Conservation (phyloP, 371 early-diverging fungal genomes). For the Rhizopus sp. region DNA sequence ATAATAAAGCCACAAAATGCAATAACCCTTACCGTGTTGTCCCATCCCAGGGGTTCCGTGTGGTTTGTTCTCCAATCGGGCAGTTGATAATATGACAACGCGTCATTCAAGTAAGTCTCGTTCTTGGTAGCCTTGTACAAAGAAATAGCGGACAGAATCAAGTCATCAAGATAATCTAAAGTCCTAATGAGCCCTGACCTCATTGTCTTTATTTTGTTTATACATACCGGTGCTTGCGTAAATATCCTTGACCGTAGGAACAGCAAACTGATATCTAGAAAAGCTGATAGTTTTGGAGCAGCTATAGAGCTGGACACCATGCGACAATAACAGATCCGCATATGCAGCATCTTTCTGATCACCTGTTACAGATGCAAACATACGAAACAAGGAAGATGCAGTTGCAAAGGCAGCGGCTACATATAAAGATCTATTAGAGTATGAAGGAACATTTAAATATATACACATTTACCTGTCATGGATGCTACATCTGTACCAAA, state of each 20-base stretch:
- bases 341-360: conserved; percentile 41
- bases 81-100: conserved; percentile 27
- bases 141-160: conserved; percentile 50
- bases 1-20: not conserved
- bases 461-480: conserved; percentile 28
- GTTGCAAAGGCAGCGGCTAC: conserved; percentile 54
- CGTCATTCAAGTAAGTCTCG: conserved; percentile 28
- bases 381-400: conserved; percentile 45
- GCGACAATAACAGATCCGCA: conserved; percentile 34
- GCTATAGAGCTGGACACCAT: conserved; percentile 43
- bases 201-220: not conserved
- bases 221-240: conserved; percentile 37
- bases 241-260: conserved; percentile 25
- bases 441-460: not conserved
- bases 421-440: not conserved
- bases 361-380: conserved; percentile 9
- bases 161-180: conserved; percentile 44
- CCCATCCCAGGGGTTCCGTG: conserved; percentile 30
- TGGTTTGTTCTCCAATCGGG: conserved; percentile 7
- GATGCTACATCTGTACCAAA: conserved; percentile 59
- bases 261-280: conserved; percentile 42
- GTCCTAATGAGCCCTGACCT: not conserved
- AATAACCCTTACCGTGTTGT: conserved; percentile 19
- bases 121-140: conserved; percentile 48
- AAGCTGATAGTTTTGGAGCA: conserved; percentile 29